Percentiles rank a stretch among this genome's conserved stretches.
Conservation (phyloP, 345 rosid genomes). For the Ceriops decandra region DNA sequence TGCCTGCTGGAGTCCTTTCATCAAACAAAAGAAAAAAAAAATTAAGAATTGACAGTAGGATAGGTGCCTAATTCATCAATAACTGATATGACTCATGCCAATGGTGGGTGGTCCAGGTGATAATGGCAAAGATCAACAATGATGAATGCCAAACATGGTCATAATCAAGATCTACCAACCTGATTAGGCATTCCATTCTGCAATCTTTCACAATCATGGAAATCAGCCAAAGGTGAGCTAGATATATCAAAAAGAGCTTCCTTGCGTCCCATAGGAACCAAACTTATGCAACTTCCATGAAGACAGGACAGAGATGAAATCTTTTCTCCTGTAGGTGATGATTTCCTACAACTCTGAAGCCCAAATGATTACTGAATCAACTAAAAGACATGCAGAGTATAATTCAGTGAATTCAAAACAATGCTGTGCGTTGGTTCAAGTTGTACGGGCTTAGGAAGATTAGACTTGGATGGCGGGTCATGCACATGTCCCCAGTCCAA, state of each 20-base stretch:
- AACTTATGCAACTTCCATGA: constrained; percentile 46
- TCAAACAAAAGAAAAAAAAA: no score
- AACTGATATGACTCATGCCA: no score
- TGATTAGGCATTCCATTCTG: constrained; percentile 45
- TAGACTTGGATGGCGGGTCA: no score
- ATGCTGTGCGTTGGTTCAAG: no score
- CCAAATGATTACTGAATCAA: constrained; percentile 6
- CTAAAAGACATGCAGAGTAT: neutral
- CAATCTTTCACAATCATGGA: constrained; percentile 68
- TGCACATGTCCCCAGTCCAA: no score
- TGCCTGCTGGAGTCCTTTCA: neutral
- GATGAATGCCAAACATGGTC: neutral
- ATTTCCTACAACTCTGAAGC: constrained; percentile 42
- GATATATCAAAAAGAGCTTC: constrained; percentile 47
- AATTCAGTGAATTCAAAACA: constrained; percentile 5
- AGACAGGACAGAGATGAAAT: constrained; percentile 27
- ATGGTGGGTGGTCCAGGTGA: neutral
- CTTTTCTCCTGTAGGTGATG: constrained; percentile 28
- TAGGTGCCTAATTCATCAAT: no score
- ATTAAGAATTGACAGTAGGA: no score
- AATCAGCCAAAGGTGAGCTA: constrained; percentile 67
- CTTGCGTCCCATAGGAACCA: constrained; percentile 41
- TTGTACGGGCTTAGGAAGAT: no score
- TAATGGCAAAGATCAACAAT: neutral
- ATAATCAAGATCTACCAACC: constrained; percentile 39